phyloP scores from a whole-genome alignment of 2,329 filamentous ascomycete genomes.

The Fusarium pseudonygamai region DNA sequence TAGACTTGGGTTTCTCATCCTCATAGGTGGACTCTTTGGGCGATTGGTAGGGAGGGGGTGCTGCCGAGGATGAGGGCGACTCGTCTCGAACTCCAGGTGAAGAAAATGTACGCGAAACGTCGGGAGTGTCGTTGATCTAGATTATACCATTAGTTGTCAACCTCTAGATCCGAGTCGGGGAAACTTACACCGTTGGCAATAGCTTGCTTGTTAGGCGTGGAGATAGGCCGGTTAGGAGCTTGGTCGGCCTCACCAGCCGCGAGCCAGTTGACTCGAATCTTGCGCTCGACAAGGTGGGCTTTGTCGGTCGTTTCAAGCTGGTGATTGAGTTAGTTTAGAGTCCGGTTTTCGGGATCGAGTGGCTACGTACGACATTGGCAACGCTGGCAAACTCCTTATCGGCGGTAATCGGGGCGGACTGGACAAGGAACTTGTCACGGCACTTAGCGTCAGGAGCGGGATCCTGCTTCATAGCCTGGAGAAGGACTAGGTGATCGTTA shows the following conservation, averaged over 20 bases:
- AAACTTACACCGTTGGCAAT: constrained; percentile 54
- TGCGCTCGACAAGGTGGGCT: constrained; percentile 84
- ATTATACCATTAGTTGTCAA: constrained; percentile 19
- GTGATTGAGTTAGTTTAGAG: constrained; percentile 6
- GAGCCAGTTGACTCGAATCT: constrained; percentile 92
- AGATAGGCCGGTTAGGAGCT: constrained; percentile 35
- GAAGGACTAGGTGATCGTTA: constrained; percentile 70
- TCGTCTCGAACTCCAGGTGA: constrained; percentile 53
- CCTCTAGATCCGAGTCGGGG: neutral
- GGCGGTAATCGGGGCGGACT: constrained; percentile 84
- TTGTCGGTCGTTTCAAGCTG: constrained; percentile 86
- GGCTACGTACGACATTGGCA: constrained; percentile 75
- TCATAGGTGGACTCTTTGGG: constrained; percentile 46
- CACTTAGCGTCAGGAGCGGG: constrained; percentile 87
- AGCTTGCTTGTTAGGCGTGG: constrained; percentile 55
- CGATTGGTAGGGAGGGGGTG: constrained; percentile 49
- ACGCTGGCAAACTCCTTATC: constrained; percentile 88
- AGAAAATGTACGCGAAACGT: constrained; percentile 55
- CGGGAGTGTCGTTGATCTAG: constrained; percentile 55
- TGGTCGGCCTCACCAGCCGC: constrained; percentile 60
- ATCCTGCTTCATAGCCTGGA: constrained; percentile 98
- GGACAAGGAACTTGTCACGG: constrained; percentile 97
- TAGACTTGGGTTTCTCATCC: constrained; percentile 38
- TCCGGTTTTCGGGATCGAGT: neutral
- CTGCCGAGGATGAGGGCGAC: constrained; percentile 45